phyloP scores from a whole-genome alignment of 257 asterid genomes.

The Catharanthus roseus region DNA sequence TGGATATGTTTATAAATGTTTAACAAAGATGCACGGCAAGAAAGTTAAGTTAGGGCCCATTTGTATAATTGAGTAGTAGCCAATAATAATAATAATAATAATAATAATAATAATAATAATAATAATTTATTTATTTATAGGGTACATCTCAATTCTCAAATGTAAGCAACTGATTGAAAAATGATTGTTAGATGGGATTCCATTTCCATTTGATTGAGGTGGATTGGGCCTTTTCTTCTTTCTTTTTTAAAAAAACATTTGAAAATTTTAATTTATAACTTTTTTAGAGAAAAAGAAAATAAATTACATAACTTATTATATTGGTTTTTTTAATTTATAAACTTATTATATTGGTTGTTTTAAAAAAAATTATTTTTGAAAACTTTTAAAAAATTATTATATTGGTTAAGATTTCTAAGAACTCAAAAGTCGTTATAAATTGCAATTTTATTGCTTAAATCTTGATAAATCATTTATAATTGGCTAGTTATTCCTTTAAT shows the following conservation, averaged over 20 bases:
- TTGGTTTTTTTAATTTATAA: background rate
- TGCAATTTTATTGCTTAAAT: too few species aligned
- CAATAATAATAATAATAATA: constrained; percentile 8
- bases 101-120: constrained; percentile 6
- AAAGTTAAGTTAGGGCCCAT: background rate
- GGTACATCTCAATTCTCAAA: background rate
- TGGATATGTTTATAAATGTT: constrained; percentile 12
- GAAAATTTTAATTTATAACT: background rate
- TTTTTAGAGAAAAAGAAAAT: too few species aligned
- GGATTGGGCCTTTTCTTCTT: background rate
- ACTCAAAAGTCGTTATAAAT: too few species aligned
- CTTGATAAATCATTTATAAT: too few species aligned
- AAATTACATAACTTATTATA: too few species aligned
- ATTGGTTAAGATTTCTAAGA: too few species aligned
- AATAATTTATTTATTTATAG: constrained; percentile 2
- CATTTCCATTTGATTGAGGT: constrained; percentile 3
- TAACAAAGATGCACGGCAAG: constrained; percentile 12
- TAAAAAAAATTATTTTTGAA: too few species aligned
- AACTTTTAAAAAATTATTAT: too few species aligned
- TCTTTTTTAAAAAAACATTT: background rate
- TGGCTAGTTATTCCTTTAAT: too few species aligned
- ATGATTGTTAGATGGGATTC: background rate
- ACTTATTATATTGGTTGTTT: too few species aligned
- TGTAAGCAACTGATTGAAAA: constrained; percentile 1
- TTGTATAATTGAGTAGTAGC: background rate